Conservation (phyloP, 768 basidiomycete species). For the Boletus rufocinnamomeus region DNA sequence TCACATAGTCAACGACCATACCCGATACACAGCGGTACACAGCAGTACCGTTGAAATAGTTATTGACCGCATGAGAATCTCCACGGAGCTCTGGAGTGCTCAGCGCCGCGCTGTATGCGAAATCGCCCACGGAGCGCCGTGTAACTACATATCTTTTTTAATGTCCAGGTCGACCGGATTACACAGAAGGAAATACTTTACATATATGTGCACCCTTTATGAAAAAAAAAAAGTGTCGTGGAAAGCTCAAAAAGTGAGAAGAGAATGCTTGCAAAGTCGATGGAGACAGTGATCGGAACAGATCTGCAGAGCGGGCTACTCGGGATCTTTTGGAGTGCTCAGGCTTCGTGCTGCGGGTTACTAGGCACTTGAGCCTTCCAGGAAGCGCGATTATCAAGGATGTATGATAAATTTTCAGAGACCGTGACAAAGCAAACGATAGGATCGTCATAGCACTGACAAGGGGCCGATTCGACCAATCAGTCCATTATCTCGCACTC, state of each 20-base stretch:
- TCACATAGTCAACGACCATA: too few relatives aligned
- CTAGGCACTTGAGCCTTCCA: not conserved
- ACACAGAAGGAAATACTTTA: not conserved
- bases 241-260: not conserved
- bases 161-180: not conserved
- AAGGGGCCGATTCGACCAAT: too few relatives aligned
- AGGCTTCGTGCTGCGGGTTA: not conserved
- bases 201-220: not conserved
- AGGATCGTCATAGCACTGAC: too few relatives aligned
- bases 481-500: too few relatives aligned
- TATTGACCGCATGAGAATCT: not conserved
- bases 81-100: not conserved
- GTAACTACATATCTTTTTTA: not conserved
- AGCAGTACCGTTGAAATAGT: not conserved
- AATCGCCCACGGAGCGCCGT: not conserved
- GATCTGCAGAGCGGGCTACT: too few relatives aligned
- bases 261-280: not conserved
- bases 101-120: not conserved
- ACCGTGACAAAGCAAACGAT: too few relatives aligned
- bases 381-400: too few relatives aligned
- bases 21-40: not conserved
- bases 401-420: too few relatives aligned
- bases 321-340: not conserved
- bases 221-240: not conserved
- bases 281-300: too few relatives aligned